Percentiles rank a stretch among this genome's conserved stretches.
Conservation (phyloP, 305 asterid genomes). For the Fraxinus sp. region DNA sequence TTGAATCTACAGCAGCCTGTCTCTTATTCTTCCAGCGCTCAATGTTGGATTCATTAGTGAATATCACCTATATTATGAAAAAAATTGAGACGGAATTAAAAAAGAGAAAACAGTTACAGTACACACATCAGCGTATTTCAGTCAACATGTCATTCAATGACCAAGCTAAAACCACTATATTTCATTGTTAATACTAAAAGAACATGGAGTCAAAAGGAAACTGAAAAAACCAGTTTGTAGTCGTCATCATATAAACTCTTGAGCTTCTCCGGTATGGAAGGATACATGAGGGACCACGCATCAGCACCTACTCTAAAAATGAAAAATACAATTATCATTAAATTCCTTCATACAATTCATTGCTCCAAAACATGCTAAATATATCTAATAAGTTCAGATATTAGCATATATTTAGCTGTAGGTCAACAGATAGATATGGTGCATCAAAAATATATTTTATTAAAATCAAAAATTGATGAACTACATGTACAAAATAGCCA, state of each 20-base stretch:
- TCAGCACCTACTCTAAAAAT: constrained; percentile 73
- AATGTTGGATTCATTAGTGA: constrained; percentile 88
- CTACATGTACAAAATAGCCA: neutral
- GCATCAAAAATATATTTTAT: neutral
- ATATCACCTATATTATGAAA: constrained; percentile 58
- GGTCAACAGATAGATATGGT: neutral
- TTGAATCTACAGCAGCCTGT: constrained; percentile 89
- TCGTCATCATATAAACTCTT: constrained; percentile 69
- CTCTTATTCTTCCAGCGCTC: constrained; percentile 97
- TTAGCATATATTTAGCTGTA: neutral
- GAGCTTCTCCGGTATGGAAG: constrained; percentile 89
- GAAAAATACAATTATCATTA: neutral
- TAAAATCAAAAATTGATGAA: neutral
- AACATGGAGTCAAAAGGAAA: constrained; percentile 26
- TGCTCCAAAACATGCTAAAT: constrained; percentile 14
- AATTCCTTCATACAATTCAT: constrained; percentile 12
- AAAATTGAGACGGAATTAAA: neutral
- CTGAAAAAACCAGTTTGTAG: constrained; percentile 74
- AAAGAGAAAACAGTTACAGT: neutral
- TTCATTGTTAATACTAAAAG: neutral
- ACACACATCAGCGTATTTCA: neutral
- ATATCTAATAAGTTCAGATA: neutral
- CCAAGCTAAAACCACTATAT: neutral
- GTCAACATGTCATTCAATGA: neutral
- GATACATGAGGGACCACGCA: constrained; percentile 96